These are phyloP conservation scores for Suhomyces guaymorum DNA, from an alignment of 1,139 yeast genomes.

Conservation along the genomic window DNA sequence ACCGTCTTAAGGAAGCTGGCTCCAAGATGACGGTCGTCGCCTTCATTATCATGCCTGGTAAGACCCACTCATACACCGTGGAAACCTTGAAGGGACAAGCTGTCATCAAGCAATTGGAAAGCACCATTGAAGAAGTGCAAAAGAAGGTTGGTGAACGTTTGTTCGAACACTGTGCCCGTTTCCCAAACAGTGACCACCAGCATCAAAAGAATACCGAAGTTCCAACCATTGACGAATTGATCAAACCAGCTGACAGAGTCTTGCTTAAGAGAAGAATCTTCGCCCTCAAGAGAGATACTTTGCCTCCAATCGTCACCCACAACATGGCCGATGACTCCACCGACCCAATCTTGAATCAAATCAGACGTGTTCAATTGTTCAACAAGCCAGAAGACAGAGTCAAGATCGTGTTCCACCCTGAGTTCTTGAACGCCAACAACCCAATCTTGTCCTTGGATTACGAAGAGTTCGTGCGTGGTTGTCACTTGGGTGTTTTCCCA, in stretches of 20 bases:
- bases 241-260: constrained; percentile 87
- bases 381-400: constrained; percentile 90
- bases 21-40: constrained; percentile 94
- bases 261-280: constrained; percentile 88
- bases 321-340: constrained; percentile 90
- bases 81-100: constrained; percentile 97
- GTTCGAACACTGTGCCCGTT: constrained; percentile 87
- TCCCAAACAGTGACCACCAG: constrained; percentile 63
- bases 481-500: constrained; percentile 98
- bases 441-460: constrained; percentile 92
- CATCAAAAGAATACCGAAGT: constrained; percentile 56
- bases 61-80: constrained; percentile 89
- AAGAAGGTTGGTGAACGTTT: constrained; percentile 82
- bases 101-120: constrained; percentile 86
- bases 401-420: constrained; percentile 96
- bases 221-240: constrained; percentile 71
- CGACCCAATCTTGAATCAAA: constrained; percentile 90
- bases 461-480: constrained; percentile 97
- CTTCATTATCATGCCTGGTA: constrained; percentile 98
- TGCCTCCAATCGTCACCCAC: constrained; percentile 98
- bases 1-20: constrained; percentile 75
- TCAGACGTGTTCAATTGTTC: constrained; percentile 87
- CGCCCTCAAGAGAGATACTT: constrained; percentile 82
- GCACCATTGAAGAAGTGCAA: constrained; percentile 87
- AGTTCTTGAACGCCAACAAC: constrained; percentile 90